Evolutionary conservation across 2,329 filamentous ascomycete species (phyloP).

Genomic region (Beauveria rudraprayagi): DNA sequence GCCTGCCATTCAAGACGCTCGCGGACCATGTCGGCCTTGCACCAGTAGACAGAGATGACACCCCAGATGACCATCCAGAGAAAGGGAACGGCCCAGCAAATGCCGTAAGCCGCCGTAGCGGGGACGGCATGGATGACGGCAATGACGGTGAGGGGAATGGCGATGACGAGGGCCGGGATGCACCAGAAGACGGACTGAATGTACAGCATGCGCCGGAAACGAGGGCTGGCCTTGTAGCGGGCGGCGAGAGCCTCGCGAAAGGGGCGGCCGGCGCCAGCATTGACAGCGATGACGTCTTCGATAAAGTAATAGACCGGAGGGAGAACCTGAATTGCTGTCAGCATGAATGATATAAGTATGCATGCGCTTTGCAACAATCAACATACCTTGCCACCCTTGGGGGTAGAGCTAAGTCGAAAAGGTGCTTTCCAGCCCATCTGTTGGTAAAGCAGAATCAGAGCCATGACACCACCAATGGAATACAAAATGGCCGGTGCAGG

Average conservation of each 20-base stretch:
- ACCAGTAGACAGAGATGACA: constrained; percentile 27
- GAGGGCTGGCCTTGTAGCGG: constrained; percentile 32
- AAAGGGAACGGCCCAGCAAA: constrained; percentile 34
- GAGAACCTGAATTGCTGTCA: constrained; percentile 32
- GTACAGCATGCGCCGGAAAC: constrained; percentile 33
- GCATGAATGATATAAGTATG: background rate
- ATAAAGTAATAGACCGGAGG: constrained; percentile 58
- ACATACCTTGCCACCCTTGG: constrained; percentile 40
- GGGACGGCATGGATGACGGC: constrained; percentile 27
- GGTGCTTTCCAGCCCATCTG: constrained; percentile 39
- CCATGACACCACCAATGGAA: constrained; percentile 34
- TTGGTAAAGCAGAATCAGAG: constrained; percentile 28
- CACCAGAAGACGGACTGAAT: constrained; percentile 34
- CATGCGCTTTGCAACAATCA: background rate
- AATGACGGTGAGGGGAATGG: constrained; percentile 28
- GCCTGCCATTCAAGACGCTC: constrained; percentile 31
- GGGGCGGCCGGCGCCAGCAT: constrained; percentile 47
- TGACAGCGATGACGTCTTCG: constrained; percentile 60
- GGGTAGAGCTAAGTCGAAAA: constrained; percentile 56
- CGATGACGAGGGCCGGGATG: constrained; percentile 29
- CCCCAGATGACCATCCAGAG: constrained; percentile 29
- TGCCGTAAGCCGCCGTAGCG: constrained; percentile 28
- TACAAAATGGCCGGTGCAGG: constrained; percentile 44
- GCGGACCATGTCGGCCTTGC: constrained; percentile 28
- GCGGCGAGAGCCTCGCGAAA: constrained; percentile 34